Conservation (phyloP, 768 basidiomycete species). For the Calvatia gigantea region DNA sequence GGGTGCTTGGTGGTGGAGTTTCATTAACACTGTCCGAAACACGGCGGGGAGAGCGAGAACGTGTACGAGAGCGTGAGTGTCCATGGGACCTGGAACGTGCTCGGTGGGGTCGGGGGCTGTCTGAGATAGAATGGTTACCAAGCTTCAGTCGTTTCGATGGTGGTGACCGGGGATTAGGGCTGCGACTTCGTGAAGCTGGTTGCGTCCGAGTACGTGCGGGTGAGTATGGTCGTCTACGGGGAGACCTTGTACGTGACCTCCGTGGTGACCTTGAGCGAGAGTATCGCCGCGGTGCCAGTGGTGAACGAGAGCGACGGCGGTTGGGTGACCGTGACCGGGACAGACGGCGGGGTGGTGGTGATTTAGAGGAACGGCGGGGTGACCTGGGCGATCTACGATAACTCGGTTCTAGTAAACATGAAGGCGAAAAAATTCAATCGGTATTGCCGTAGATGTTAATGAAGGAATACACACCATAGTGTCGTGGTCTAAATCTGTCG, state of each 20-base stretch:
- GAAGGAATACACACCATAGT: conserved; percentile 6
- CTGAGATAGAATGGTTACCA: conserved; percentile 22
- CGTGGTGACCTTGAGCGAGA: conserved; percentile 14
- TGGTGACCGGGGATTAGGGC: conserved; percentile 18
- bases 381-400: conserved; percentile 17
- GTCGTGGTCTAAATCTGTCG: conserved; percentile 9
- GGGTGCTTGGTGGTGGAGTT: conserved; percentile 2
- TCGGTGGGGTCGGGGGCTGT: conserved; percentile 12
- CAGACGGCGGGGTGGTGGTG: background rate
- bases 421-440: background rate
- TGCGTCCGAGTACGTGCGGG: background rate
- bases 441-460: background rate
- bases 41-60: conserved; percentile 9
- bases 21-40: background rate
- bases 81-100: conserved; percentile 10
- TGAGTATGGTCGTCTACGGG: conserved; percentile 7
- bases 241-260: conserved; percentile 10
- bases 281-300: background rate
- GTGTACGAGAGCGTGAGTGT: conserved; percentile 10
- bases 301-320: conserved; percentile 3
- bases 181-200: conserved; percentile 13
- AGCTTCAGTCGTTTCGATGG: conserved; percentile 18
- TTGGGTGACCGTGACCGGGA: conserved; percentile 9
- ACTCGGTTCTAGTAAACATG: conserved; percentile 1
- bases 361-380: conserved; percentile 14